Evolutionary conservation across 495 filamentous ascomycete species (phyloP).

Genomic region (Xylaria telfairii): DNA sequence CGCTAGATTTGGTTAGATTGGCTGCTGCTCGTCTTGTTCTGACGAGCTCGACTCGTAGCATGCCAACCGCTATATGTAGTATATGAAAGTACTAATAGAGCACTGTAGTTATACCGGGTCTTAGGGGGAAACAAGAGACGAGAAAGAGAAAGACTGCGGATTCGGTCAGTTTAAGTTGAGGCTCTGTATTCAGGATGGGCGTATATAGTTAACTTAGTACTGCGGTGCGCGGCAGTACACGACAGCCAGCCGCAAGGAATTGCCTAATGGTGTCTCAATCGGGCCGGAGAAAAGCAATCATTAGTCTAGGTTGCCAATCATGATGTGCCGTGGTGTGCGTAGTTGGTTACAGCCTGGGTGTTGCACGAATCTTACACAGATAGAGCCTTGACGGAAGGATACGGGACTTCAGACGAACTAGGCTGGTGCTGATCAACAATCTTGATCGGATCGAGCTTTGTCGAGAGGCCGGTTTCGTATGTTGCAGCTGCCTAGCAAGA

Average conservation of each 20-base stretch:
- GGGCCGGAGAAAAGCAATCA: constrained; percentile 10
- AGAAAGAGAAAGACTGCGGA: background rate
- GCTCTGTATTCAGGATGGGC: constrained; percentile 7
- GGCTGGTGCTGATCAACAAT: background rate
- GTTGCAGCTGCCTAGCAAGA: background rate
- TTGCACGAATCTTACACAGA: background rate
- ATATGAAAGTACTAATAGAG: background rate
- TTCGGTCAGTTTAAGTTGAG: background rate
- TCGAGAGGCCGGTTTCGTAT: constrained; percentile 4
- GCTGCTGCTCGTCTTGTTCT: background rate
- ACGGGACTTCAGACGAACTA: background rate
- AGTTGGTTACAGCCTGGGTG: constrained; percentile 6
- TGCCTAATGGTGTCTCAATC: constrained; percentile 2
- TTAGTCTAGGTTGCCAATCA: no score
- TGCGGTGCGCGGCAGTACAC: background rate
- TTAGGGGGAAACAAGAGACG: background rate
- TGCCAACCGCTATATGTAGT: no score
- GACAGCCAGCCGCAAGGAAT: background rate
- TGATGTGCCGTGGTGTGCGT: no score
- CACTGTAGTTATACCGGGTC: background rate
- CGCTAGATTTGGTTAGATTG: background rate
- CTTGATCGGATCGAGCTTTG: background rate
- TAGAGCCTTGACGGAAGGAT: background rate
- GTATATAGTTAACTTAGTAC: no score
- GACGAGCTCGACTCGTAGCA: background rate